Base-by-base conservation (phyloP, 2,329 filamentous ascomycete genomes). In the Sporothrix sp. region DNA sequence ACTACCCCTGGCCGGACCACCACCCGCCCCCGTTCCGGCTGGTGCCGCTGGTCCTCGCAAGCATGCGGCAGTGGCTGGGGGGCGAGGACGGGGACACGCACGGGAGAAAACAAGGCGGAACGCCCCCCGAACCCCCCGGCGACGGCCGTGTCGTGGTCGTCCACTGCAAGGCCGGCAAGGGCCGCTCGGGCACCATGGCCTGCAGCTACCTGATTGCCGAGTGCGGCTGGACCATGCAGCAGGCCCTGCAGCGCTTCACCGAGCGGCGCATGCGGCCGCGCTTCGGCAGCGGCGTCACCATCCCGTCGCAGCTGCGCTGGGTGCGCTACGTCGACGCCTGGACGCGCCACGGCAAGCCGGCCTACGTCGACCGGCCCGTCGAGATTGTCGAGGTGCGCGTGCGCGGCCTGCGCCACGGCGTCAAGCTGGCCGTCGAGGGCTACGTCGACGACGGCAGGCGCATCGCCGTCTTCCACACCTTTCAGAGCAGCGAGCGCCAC, bases 141-240 rank as follows among this genome's bases (percentile, higher is more conserved):
- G 35, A 62, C 39, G 64, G 66, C 4, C 74, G 88, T 30, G 87
- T 97, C 0, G 84, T 84, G 0, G 90, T 97, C 7, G 88, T 97
- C 7, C 93, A 98, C 66, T 97, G 93, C 72, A 97, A 97, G 65
- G 93, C 93, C 1, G 93, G 93, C 3, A 98, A 98, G 67, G 93
- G 93, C 1, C 76, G 93, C 46, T 95, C 87, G 57, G 93, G 93
- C 4, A 95, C 88, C 0, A 81, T 88, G 59, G 83, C 84, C 27
- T 95, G 87, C 66, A 87, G 85, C 59, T 97, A 95, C 64, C 71
- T 98, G 52, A 93, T 98, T 59, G 82, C 85, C 7, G 87, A 97
- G 63, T 85, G 93, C 61, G 77, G 75, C 0, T 80, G 76, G 77
- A 70, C 66, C 20, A 64, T 71, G 0, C 69, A 76, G 53, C 67